Conservation (phyloP, 441 rosid species). For the Populus trichocarpa region DNA sequence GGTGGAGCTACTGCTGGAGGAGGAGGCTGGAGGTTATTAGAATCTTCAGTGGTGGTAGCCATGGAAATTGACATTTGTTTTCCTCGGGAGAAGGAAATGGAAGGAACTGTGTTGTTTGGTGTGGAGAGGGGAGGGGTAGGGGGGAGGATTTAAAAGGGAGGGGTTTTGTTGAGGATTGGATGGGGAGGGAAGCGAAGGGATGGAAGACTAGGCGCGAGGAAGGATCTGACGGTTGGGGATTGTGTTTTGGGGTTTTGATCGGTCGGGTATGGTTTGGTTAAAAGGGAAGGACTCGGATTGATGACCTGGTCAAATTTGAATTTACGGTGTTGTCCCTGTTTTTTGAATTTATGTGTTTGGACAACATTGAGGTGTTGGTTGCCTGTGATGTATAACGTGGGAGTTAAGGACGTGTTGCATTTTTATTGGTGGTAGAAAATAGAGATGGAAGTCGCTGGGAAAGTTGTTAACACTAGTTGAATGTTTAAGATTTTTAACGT, state of each 20-base stretch:
- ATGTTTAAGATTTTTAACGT: too few species aligned
- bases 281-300: constrained; percentile 22
- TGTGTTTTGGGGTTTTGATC: constrained; percentile 21
- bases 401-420: too few species aligned
- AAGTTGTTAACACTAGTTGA: background rate
- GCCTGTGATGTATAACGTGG: background rate
- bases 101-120: constrained; percentile 16
- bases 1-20: background rate
- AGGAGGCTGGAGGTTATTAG: background rate
- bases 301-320: constrained; percentile 25
- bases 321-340: constrained; percentile 20
- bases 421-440: background rate
- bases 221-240: constrained; percentile 32
- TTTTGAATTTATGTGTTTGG: constrained; percentile 1
- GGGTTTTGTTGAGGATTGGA: constrained; percentile 16
- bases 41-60: constrained; percentile 23
- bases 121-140: constrained; percentile 3
- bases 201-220: background rate
- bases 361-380: background rate
- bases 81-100: background rate
- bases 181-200: background rate
- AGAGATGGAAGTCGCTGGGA: background rate
- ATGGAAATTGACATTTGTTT: background rate
- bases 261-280: constrained; percentile 31
- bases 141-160: constrained; percentile 30